These are phyloP conservation scores for Pseudopyricularia cyperi DNA, from an alignment of 2,329 filamentous ascomycete species.

Conservation along the genomic window DNA sequence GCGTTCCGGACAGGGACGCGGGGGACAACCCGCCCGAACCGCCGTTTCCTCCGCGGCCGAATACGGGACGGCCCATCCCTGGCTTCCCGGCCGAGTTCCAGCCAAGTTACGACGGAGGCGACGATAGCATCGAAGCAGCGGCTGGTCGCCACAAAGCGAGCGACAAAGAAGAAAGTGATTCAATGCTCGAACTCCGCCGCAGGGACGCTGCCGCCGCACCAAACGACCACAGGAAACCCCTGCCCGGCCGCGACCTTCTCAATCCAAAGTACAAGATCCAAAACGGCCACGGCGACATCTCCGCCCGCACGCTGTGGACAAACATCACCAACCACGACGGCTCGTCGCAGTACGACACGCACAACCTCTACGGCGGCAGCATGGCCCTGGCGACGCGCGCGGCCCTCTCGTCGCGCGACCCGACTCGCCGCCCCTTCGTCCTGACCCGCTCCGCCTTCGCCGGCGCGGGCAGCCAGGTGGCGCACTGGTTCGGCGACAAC, in stretches of 20 bases:
- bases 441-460: slow-evolving; percentile 71
- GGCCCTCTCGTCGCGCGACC: slow-evolving; percentile 50
- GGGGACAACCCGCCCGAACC: slow-evolving; percentile 45
- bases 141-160: not conserved
- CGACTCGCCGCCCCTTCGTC: slow-evolving; percentile 65
- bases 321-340: slow-evolving; percentile 69
- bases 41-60: slow-evolving; percentile 46
- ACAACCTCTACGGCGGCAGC: slow-evolving; percentile 66
- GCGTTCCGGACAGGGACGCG: slow-evolving; percentile 28
- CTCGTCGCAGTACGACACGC: slow-evolving; percentile 63
- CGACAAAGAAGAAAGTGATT: not conserved
- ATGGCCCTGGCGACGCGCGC: slow-evolving; percentile 68
- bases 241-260: slow-evolving; percentile 53
- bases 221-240: slow-evolving; percentile 34
- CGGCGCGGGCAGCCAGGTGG: slow-evolving; percentile 59
- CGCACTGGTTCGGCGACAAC: slow-evolving; percentile 50
- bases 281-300: slow-evolving; percentile 59
- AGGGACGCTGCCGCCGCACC: not conserved
- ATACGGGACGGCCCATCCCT: slow-evolving; percentile 37
- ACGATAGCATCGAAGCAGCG: not conserved
- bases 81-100: slow-evolving; percentile 59
- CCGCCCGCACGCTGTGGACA: slow-evolving; percentile 58
- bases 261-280: slow-evolving; percentile 68
- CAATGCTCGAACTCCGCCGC: not conserved
- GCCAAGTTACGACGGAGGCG: slow-evolving; percentile 21